Evolutionary conservation across 2,329 filamentous ascomycete species (phyloP), one percentile per base, ranked within the genome.

Genomic region (Tolypocladium inflatum): DNA sequence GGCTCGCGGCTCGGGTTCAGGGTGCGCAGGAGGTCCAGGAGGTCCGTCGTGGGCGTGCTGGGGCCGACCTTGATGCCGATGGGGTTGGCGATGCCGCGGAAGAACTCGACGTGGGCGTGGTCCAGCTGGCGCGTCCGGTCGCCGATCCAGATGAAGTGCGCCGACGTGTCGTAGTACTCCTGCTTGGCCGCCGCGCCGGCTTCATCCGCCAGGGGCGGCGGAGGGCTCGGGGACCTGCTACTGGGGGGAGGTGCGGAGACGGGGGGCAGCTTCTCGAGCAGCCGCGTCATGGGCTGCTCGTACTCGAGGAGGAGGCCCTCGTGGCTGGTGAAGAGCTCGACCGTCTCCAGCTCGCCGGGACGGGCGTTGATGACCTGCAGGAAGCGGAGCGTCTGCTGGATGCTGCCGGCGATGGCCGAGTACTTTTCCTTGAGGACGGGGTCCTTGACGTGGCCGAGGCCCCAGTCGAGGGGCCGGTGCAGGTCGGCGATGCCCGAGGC

Each of bases 141-240:
- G 57, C 94, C 94, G 66, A 99, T 95, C 94, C 94, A 99, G 71
- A 99, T 82, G 78, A 99, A 97, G 71, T 99, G 94, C 0, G 91
- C 90, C 5, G 91, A 96, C 0, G 93, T 97, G 74, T 96, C 89
- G 77, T 95, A 97, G 81, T 90, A 95, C 67, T 87, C 85, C 67
- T 83, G 83, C n/a, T 54, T 43, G 53, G 53, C 6, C 1, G 23
- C 38, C 10, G 23, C 9, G 21, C 73, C 66, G 48, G 66, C 62
- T 38, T 68, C 69, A 54, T 66, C 7, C 11, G 30, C 30, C 62
- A 7, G 66, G 60, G 5, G 63, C 56, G n/a, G 66, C 71, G 55
- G 77, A 45, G 69, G 72, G 6, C 80, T 83, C 63, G 82, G 80
- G 57, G 64, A 64, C 64, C 58, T 58, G 57, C 60, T 62, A 53